Percentiles rank a stretch among this genome's conserved stretches.
Conservation (phyloP, 1,284 basidiomycete genomes). For the Microbotryomycetes sp. region DNA sequence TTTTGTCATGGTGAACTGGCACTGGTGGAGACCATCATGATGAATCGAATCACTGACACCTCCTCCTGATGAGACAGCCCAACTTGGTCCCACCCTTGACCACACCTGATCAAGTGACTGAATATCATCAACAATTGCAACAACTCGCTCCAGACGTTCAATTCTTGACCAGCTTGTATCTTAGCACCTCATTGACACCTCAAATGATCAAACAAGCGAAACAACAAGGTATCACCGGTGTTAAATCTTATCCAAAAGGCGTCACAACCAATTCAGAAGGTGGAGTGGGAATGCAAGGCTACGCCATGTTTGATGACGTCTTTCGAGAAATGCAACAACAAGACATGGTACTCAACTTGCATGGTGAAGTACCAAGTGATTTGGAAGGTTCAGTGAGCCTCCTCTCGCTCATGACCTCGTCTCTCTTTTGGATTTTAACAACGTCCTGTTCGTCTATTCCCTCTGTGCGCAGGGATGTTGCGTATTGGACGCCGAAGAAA, state of each 20-base stretch:
- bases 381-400: slow-evolving; percentile 58
- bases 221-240: slow-evolving; percentile 75
- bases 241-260: slow-evolving; percentile 95
- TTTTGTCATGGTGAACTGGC: slow-evolving; percentile 80
- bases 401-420: not conserved
- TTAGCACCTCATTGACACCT: slow-evolving; percentile 82
- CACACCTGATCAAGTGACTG: slow-evolving; percentile 69
- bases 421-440: not conserved
- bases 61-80: slow-evolving; percentile 54
- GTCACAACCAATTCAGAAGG: slow-evolving; percentile 97
- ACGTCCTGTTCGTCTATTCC: not conserved
- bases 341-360: slow-evolving; percentile 90
- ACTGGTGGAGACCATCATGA: slow-evolving; percentile 6
- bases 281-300: slow-evolving; percentile 78
- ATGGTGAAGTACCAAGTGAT: slow-evolving; percentile 96
- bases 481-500: slow-evolving; percentile 86
- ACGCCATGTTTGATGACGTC: slow-evolving; percentile 87
- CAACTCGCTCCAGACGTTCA: slow-evolving; percentile 69
- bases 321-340: slow-evolving; percentile 92
- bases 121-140: slow-evolving; percentile 71
- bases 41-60: not conserved
- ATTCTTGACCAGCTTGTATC: slow-evolving; percentile 94
- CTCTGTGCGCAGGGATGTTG: slow-evolving; percentile 63
- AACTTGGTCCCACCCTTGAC: slow-evolving; percentile 92
- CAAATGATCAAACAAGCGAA: slow-evolving; percentile 86